Conservation (phyloP, 805 yeast genomes). For the Saturnispora ahearnii region DNA sequence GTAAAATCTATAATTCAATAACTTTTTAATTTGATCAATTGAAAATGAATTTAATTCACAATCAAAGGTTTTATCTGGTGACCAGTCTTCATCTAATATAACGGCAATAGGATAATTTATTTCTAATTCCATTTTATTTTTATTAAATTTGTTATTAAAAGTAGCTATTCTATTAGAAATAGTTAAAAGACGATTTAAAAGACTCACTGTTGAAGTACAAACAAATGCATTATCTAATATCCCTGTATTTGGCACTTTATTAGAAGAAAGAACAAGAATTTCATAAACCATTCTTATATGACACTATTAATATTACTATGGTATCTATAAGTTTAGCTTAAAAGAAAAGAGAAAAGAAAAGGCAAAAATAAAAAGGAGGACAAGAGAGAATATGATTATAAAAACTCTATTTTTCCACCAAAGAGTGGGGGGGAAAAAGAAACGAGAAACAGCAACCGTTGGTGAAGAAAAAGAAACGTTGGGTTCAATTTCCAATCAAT, state of each 20-base stretch:
- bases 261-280: not conserved
- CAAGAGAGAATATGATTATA: no score
- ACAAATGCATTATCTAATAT: not conserved
- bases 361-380: no score
- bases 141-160: not conserved
- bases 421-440: no score
- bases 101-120: constrained; percentile 7
- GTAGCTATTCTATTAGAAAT: not conserved
- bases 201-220: not conserved
- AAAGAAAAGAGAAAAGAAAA: no score
- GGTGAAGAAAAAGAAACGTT: no score
- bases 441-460: no score
- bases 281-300: not conserved
- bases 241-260: not conserved
- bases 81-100: not conserved
- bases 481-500: no score
- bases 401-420: no score
- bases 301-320: not conserved
- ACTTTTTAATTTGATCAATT: constrained; percentile 5
- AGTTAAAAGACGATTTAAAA: constrained; percentile 1
- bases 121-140: constrained; percentile 6
- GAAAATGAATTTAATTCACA: not conserved
- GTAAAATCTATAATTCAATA: constrained; percentile 21
- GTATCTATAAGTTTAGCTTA: no score
- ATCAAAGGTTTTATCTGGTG: not conserved